Conservation (phyloP, 257 asterid genomes). For the Jacaranda copaia region DNA sequence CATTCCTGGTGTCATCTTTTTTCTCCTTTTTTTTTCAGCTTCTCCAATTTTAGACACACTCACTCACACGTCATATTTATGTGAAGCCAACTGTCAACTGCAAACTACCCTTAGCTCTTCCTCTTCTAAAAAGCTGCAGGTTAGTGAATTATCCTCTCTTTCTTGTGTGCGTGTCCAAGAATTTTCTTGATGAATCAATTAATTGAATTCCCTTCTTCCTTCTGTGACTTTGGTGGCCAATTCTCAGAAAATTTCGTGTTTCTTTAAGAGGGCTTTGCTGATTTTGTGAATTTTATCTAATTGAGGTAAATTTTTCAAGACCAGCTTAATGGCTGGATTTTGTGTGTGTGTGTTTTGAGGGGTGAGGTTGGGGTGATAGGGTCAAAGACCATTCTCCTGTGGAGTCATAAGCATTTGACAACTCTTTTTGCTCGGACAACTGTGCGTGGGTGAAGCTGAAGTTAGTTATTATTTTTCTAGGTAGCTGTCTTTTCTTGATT, state of each 20-base stretch:
- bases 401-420: constrained; percentile 5
- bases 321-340: constrained; percentile 18
- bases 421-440: neutral
- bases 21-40: neutral
- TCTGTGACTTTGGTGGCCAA: neutral
- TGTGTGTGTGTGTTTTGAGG: constrained; percentile 3
- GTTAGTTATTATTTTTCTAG: neutral
- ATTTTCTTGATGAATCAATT: constrained; percentile 21
- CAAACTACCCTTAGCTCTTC: constrained; percentile 27
- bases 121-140: constrained; percentile 34
- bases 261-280: neutral
- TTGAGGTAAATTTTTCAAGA: neutral
- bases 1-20: constrained; percentile 19
- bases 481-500: constrained; percentile 13
- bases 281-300: neutral
- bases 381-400: neutral
- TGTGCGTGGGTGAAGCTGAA: neutral
- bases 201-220: constrained; percentile 4
- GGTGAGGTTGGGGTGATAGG: constrained; percentile 2
- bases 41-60: constrained; percentile 30
- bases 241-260: constrained; percentile 16
- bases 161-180: constrained; percentile 2
- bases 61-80: constrained; percentile 41
- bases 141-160: constrained; percentile 21
- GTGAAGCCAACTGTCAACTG: constrained; percentile 48